Evolutionary conservation across 768 basidiomycete species (phyloP).

Genomic region (Trametes maxima): DNA sequence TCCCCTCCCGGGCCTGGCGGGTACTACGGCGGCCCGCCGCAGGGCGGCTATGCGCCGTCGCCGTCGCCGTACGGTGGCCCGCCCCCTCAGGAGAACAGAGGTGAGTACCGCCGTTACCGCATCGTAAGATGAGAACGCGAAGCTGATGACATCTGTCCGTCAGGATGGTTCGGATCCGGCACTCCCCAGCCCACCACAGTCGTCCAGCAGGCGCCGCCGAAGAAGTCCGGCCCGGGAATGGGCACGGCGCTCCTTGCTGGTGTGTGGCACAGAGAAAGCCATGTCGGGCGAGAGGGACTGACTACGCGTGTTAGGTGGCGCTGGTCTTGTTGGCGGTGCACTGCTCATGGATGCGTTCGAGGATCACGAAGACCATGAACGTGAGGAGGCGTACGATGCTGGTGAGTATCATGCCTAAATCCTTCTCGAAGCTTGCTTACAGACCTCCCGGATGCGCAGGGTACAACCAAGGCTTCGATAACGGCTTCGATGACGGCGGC

Average conservation of each 20-base stretch:
- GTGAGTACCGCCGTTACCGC: constrained; percentile 26
- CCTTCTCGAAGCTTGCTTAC: neutral
- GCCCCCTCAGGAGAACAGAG: constrained; percentile 27
- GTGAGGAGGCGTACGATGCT: constrained; percentile 37
- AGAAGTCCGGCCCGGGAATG: constrained; percentile 53
- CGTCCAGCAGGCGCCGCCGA: constrained; percentile 41
- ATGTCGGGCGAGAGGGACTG: neutral
- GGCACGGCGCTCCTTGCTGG: constrained; percentile 51
- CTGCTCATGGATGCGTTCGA: constrained; percentile 57
- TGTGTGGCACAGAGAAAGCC: constrained; percentile 30
- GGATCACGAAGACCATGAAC: constrained; percentile 38
- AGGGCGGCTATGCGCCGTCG: constrained; percentile 22
- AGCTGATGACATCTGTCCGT: constrained; percentile 12
- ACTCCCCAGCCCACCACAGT: constrained; percentile 28
- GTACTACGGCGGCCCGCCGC: constrained; percentile 30
- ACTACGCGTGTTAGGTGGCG: constrained; percentile 47
- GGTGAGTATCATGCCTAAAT: constrained; percentile 30
- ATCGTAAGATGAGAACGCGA: constrained; percentile 3
- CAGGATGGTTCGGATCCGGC: constrained; percentile 39
- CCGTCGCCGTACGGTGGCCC: constrained; percentile 30
- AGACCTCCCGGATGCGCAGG: constrained; percentile 21
- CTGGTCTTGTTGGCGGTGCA: constrained; percentile 65
- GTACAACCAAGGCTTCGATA: constrained; percentile 32
- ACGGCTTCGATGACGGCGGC: constrained; percentile 28
- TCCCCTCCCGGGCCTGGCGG: constrained; percentile 19